Evolutionary conservation across 1,284 basidiomycete genomes (phyloP), one percentile per base, ranked within the genome.

Genomic region (Cronartium quercuum): DNA sequence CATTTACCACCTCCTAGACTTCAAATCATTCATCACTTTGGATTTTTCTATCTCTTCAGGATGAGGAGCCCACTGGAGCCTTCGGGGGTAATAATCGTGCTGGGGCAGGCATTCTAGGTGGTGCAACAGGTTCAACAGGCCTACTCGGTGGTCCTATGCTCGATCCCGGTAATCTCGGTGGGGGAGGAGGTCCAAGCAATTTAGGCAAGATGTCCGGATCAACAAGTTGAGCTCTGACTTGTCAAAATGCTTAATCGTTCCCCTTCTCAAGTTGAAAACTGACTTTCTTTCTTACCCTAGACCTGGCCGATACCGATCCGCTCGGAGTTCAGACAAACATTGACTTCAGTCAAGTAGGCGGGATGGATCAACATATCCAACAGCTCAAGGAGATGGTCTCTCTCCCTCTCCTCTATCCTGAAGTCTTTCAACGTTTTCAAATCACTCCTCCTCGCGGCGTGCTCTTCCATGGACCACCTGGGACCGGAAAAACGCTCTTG

Each of bases 361-460:
- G 96, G 5, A 84, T 98, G 51, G 94, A 98, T 80, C 89, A 91
- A 75, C 95, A 98, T 81, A 96, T 98, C 77, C 94, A 96, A 80
- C 91, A 94, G 42, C 84, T 98, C 77, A 98, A 98, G 84, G 96
- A 99, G 82, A 98, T 99, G 96, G 97, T 97, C 0, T 86, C 95
- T 24, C 86, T 99, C 0, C 96, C 96, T 0, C 84, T 99, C 0
- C 85, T 98, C 6, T 99, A 99, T 80, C 96, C 96, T 0, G 96
- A 99, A 82, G 89, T 99, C 10, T 98, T 98, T 82, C 94, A 97
- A 79, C 88, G 89, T 74, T 97, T 98, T 83, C 90, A 89, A 71
- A 88, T 98, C 44, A 97, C 93, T 0, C 96, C 96, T 44, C 96
- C 96, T 2, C 87, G 96, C 64, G 96, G 96, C 75, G 96, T 99